Conservation (phyloP, 1,284 basidiomycete species). For the Sanghuangporus baumii region DNA sequence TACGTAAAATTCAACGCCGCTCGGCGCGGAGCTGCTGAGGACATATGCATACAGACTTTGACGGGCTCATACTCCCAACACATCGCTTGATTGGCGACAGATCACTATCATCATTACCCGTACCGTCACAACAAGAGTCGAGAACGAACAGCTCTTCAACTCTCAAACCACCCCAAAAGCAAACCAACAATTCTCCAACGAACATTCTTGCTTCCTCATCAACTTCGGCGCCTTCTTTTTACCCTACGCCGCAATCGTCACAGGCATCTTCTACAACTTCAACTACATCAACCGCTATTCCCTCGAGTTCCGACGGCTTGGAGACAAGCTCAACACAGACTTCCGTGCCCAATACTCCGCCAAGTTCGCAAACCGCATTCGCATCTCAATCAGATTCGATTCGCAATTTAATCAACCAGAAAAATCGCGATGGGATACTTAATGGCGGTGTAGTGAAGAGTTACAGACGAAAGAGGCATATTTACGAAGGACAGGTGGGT, state of each 20-base stretch:
- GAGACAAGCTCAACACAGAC: background rate
- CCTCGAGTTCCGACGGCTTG: background rate
- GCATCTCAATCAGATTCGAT: background rate
- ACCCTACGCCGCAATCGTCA: slow-evolving; percentile 1
- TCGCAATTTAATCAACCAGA: background rate
- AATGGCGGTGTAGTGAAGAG: slow-evolving; percentile 7
- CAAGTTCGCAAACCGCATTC: background rate
- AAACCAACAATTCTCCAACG: slow-evolving; percentile 4
- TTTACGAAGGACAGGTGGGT: slow-evolving; percentile 11
- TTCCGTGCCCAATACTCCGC: slow-evolving; percentile 2
- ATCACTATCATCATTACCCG: background rate
- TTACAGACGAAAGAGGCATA: slow-evolving; percentile 13
- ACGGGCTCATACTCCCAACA: background rate
- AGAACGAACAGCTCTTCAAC: background rate
- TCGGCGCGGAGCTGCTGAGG: background rate
- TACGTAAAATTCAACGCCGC: background rate
- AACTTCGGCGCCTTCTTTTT: slow-evolving; percentile 2
- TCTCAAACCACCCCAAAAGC: background rate
- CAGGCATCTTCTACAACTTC: background rate
- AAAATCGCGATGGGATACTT: background rate
- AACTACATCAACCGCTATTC: background rate
- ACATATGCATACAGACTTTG: background rate
- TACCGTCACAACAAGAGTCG: background rate
- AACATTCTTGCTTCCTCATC: slow-evolving; percentile 15
- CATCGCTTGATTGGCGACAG: background rate